Evolutionary conservation across 2,329 filamentous ascomycete species (phyloP), one percentile per base, ranked within the genome.

Genomic region (Fusarium duplospermum): DNA sequence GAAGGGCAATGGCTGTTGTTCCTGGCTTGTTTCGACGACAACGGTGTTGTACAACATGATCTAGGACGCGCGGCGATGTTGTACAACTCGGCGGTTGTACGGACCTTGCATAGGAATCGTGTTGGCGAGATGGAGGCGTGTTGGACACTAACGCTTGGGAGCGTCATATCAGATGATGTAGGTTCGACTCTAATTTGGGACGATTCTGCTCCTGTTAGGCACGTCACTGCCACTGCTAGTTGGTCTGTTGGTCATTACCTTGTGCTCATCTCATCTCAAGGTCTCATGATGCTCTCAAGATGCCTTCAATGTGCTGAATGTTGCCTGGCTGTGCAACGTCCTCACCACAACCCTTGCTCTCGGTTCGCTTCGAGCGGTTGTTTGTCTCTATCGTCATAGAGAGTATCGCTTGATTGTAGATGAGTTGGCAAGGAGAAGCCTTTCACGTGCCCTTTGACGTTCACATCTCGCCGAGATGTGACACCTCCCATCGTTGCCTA

Each of bases 11-110:
- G n/a, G n/a, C n/a, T n/a, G n/a, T n/a, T 9, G 0, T 11, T 40
- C 13, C n/a, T 33, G 22, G 11, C n/a, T 24, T 24, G 35, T 52
- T 4, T n/a, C n/a, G 58, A 36, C 18, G 24, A 18, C 36, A 61
- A 66, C 54, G 62, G 11, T 11, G 61, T 60, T 18, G 66, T 18
- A 74, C 72, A 42, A 11, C 29, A 69, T 33, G 45, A 20, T 24
- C n/a, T 47, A 35, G 59, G 62, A 62, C 72, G 62, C 72, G 72
- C 63, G 69, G 72, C 62, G 62, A 57, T n/a, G 69, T 75, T 29
- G 50, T 36, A 68, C 45, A 20, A 16, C 20, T 24, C 38, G 20
- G 14, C 14, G 40, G 54, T 45, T 27, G 9, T 8, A 31, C 22
- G 20, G 29, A 14, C 18, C 33, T 33, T 5, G 22, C 16, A 16